A percentile compares a stretch with the other conserved stretches of the same genome.
Evolutionary conservation across 2,329 filamentous ascomycete genomes (phyloP).

Genomic region (Diaporthe amygdali): DNA sequence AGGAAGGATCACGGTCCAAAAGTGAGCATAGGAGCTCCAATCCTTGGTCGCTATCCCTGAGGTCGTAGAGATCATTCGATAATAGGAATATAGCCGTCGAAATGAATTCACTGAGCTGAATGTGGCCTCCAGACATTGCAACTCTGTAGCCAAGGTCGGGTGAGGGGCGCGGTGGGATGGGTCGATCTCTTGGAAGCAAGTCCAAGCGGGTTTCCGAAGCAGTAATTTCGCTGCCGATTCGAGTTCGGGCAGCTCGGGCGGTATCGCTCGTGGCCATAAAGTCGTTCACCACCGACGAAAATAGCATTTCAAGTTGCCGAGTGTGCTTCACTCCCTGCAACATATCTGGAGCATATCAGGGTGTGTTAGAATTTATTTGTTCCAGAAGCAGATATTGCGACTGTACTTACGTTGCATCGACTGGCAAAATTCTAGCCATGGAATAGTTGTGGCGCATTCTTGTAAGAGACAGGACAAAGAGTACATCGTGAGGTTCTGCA

Average conservation of each 20-base stretch:
- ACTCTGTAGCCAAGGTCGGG: neutral
- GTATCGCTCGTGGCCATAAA: neutral
- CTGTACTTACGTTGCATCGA: neutral
- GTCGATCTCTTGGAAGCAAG: neutral
- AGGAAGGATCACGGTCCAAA: neutral
- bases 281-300: neutral
- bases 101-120: neutral
- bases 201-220: neutral
- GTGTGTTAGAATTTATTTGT: neutral
- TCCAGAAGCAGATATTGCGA: neutral
- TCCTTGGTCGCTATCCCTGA: neutral
- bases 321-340: neutral
- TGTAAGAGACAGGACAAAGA: neutral
- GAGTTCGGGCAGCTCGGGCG: neutral
- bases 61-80: neutral
- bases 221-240: neutral
- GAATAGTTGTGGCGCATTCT: neutral
- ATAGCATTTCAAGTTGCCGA: neutral
- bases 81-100: neutral
- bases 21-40: neutral
- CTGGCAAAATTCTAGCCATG: neutral
- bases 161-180: neutral
- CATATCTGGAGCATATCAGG: neutral
- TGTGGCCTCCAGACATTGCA: neutral
- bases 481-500: neutral